phyloP scores from a whole-genome alignment of 805 yeast species.

The Starmerella kuoi region DNA sequence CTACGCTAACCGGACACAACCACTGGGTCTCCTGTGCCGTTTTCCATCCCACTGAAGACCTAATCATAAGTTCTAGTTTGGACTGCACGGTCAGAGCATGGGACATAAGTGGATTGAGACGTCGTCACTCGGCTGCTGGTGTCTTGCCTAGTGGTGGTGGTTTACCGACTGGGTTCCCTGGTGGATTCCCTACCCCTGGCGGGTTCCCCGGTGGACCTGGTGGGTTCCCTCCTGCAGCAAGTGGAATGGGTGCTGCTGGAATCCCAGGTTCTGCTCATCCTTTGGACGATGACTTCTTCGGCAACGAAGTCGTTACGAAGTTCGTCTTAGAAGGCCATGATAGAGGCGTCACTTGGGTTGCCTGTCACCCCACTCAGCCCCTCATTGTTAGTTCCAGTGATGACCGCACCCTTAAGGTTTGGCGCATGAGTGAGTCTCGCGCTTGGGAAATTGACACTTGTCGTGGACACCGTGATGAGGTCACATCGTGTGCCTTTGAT shows the following conservation, averaged over 20 bases:
- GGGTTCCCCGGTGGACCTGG: slow-evolving; percentile 8
- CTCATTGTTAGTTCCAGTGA: slow-evolving; percentile 92
- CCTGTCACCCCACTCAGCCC: slow-evolving; percentile 94
- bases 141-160: slow-evolving; percentile 20
- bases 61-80: slow-evolving; percentile 87
- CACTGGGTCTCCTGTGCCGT: slow-evolving; percentile 98
- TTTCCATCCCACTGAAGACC: slow-evolving; percentile 90
- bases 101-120: slow-evolving; percentile 92
- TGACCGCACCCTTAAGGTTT: slow-evolving; percentile 84
- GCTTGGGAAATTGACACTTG: slow-evolving; percentile 99
- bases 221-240: slow-evolving; percentile 1
- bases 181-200: not conserved
- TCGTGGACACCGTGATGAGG: slow-evolving; percentile 93
- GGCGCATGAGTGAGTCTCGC: slow-evolving; percentile 95
- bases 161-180: slow-evolving; percentile 8
- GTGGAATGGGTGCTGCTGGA: not conserved
- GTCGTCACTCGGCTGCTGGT: slow-evolving; percentile 77
- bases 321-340: slow-evolving; percentile 96
- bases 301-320: slow-evolving; percentile 88
- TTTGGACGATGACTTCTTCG: slow-evolving; percentile 56
- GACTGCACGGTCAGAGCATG: slow-evolving; percentile 99
- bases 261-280: slow-evolving; percentile 2
- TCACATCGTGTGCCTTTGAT: slow-evolving; percentile 79
- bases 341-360: slow-evolving; percentile 96
- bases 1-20: slow-evolving; percentile 93